Evolutionary conservation across 2,329 filamentous ascomycete species (phyloP).

Genomic region (Penicillium fuscoglaucum): DNA sequence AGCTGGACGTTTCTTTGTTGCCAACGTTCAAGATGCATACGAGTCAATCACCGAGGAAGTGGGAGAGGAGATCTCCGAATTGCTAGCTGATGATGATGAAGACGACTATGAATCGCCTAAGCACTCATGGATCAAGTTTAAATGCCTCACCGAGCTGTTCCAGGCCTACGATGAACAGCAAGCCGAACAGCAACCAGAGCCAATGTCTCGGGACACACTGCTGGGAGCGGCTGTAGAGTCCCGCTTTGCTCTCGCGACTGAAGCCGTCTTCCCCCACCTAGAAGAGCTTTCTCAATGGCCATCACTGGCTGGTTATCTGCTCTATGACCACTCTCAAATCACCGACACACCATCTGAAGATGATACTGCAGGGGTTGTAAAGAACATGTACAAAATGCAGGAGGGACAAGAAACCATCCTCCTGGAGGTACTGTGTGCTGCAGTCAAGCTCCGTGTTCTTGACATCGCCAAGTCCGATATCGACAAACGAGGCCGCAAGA

Average conservation of each 20-base stretch:
- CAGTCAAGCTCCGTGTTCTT: conserved; percentile 72
- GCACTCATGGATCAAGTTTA: conserved; percentile 85
- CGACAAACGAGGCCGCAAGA: conserved; percentile 57
- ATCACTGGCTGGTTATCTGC: conserved; percentile 79
- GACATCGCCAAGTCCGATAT: conserved; percentile 63
- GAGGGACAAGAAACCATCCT: conserved; percentile 80
- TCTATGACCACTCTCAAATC: conserved; percentile 82
- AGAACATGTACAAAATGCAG: conserved; percentile 69
- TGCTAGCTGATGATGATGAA: conserved; percentile 69
- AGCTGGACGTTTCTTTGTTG: conserved; percentile 85
- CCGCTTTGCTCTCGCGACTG: conserved; percentile 79
- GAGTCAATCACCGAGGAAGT: conserved; percentile 79
- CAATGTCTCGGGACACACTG: conserved; percentile 41
- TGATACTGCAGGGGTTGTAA: conserved; percentile 64
- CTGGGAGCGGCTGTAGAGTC: conserved; percentile 71
- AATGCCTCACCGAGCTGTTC: conserved; percentile 82
- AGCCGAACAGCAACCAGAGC: conserved; percentile 32
- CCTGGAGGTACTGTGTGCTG: conserved; percentile 80
- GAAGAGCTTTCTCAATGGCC: conserved; percentile 85
- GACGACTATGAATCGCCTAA: conserved; percentile 73
- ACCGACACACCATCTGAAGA: conserved; percentile 54
- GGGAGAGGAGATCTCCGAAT: conserved; percentile 75
- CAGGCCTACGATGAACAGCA: conserved; percentile 74
- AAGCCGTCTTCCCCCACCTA: conserved; percentile 80
- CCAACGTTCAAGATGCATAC: conserved; percentile 79